Percentiles rank a stretch among this genome's conserved stretches.
phyloP scores from a whole-genome alignment of 495 filamentous ascomycete genomes.

The Lasiosphaeria miniovina region DNA sequence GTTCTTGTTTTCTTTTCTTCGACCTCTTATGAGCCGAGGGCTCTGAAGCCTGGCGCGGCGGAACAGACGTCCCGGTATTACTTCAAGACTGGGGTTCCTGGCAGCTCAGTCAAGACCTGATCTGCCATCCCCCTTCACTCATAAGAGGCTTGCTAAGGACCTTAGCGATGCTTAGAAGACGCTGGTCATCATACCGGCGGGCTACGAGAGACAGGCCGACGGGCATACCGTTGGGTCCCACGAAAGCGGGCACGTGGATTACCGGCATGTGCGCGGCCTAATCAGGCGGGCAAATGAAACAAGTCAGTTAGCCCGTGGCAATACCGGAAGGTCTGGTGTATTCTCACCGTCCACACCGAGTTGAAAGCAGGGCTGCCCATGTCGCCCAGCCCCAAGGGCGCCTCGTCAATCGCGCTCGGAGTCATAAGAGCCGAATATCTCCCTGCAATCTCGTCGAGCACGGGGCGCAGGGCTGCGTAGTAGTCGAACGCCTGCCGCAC shows the following conservation, averaged over 20 bases:
- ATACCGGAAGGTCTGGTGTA: too few relatives aligned
- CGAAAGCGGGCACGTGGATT: conserved; percentile 50
- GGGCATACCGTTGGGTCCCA: conserved; percentile 46
- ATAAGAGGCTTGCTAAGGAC: neutral
- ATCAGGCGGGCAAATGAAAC: neutral
- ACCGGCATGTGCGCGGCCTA: conserved; percentile 47
- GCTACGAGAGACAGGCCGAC: conserved; percentile 47
- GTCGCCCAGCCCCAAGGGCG: conserved; percentile 40
- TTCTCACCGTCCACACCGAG: conserved; percentile 31
- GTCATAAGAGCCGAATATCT: conserved; percentile 49
- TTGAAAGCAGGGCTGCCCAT: conserved; percentile 47
- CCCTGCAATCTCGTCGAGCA: conserved; percentile 43
- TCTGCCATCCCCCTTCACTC: neutral
- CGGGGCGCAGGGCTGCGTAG: conserved; percentile 43
- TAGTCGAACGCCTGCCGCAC: conserved; percentile 45
- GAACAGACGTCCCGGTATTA: too few relatives aligned
- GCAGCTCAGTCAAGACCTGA: too few relatives aligned
- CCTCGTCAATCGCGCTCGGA: conserved; percentile 49
- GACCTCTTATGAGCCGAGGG: too few relatives aligned
- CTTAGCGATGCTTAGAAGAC: conserved; percentile 38
- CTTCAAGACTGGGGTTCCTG: too few relatives aligned
- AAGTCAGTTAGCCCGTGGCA: neutral
- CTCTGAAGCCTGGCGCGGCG: too few relatives aligned
- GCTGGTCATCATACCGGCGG: conserved; percentile 44
- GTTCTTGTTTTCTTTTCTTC: too few relatives aligned